These are phyloP conservation scores for Backusella australiensis DNA, from an alignment of 192 early-diverging fungal genomes.

Conservation along the genomic window DNA sequence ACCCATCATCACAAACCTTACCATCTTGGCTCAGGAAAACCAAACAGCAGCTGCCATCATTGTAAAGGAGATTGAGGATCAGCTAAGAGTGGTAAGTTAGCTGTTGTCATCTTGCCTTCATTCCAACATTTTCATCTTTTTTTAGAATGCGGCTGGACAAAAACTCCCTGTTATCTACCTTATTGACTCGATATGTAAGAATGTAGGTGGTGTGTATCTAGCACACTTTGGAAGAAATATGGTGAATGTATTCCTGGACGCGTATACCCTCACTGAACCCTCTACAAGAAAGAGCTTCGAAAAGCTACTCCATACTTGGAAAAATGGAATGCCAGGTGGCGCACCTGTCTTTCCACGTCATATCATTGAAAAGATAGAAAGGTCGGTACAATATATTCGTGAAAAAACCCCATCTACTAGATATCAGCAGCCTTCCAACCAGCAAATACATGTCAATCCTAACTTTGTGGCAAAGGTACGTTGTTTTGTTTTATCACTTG, in stretches of 20 bases:
- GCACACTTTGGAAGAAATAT: conserved; percentile 71
- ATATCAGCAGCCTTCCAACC: conserved; percentile 23
- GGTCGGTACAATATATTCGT: conserved; percentile 38
- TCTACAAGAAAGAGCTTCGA: conserved; percentile 69
- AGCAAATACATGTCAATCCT: conserved; percentile 57
- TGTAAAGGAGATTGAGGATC: conserved; percentile 71
- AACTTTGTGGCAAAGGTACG: conserved; percentile 48
- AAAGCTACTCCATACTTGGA: conserved; percentile 83
- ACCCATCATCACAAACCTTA: conserved; percentile 90
- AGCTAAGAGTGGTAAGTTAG: conserved; percentile 46
- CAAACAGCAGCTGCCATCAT: conserved; percentile 62
- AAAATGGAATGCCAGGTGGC: conserved; percentile 55
- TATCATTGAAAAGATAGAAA: conserved; percentile 51
- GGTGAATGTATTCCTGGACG: conserved; percentile 68
- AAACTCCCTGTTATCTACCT: conserved; percentile 91
- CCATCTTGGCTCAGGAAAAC: conserved; percentile 81
- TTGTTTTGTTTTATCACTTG: background rate
- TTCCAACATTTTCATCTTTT: background rate
- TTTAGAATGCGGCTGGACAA: conserved; percentile 65
- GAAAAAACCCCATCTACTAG: conserved; percentile 29
- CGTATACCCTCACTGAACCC: conserved; percentile 70
- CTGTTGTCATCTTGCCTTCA: background rate
- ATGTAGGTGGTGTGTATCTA: conserved; percentile 81
- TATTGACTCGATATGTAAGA: conserved; percentile 95
- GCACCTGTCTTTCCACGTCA: conserved; percentile 59